Evolutionary conservation across 2,329 filamentous ascomycete genomes (phyloP).

Genomic region (Fusarium dimerum): DNA sequence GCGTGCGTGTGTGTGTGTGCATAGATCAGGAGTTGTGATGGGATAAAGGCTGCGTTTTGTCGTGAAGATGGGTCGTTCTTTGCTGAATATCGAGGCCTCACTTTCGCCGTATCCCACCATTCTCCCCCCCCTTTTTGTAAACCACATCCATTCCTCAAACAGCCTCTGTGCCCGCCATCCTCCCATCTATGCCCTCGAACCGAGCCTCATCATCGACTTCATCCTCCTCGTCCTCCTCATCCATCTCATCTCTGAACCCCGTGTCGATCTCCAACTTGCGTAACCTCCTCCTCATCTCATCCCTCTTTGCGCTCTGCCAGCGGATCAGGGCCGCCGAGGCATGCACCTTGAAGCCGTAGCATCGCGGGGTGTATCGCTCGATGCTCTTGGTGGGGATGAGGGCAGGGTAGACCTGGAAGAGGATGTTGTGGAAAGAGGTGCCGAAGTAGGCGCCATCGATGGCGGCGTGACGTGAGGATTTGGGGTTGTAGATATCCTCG

Average conservation of each 20-base stretch:
- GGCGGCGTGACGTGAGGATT: slow-evolving; percentile 89
- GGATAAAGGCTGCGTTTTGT: no score
- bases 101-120: slow-evolving; percentile 2
- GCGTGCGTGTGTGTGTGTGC: no score
- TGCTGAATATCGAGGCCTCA: neutral
- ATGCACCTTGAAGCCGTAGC: slow-evolving; percentile 96
- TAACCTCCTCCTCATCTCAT: slow-evolving; percentile 80
- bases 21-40: no score
- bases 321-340: slow-evolving; percentile 82
- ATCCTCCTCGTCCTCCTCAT: slow-evolving; percentile 65
- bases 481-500: slow-evolving; percentile 98
- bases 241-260: slow-evolving; percentile 72
- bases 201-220: slow-evolving; percentile 45
- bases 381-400: slow-evolving; percentile 84
- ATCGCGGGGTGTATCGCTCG: slow-evolving; percentile 82
- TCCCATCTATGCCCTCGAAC: slow-evolving; percentile 39
- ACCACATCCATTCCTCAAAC: slow-evolving; percentile 14
- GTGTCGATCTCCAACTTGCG: slow-evolving; percentile 72
- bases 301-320: slow-evolving; percentile 83
- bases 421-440: slow-evolving; percentile 97
- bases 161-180: slow-evolving; percentile 31
- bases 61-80: no score
- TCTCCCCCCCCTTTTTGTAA: slow-evolving; percentile 3
- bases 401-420: slow-evolving; percentile 96
- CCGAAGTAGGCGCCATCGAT: slow-evolving; percentile 99